Base-by-base conservation (phyloP, 1,139 yeast species). In the Kluyveromyces sp. region DNA sequence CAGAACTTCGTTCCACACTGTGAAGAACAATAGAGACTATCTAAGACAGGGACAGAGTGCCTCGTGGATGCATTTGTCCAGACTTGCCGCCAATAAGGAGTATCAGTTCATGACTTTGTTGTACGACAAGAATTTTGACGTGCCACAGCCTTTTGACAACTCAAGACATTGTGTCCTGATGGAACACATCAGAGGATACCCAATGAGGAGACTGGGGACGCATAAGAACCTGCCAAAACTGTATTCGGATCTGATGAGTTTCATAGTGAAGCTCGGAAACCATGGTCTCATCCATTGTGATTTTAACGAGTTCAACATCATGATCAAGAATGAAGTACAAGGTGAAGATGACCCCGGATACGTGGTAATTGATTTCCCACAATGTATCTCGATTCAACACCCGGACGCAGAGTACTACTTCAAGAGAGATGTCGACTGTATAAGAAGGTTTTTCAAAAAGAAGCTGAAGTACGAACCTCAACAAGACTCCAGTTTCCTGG, bases 291-390 rank as follows among this genome's bases (percentile, higher is more conserved):
- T 92, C 47, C 99, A 92, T 66, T 89, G 98, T 72, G 99, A 92
- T 70, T 92, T 83, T 65, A 92, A 92, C 64, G 99, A 92, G 64
- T 92, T 92, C 66, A 92, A 92, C 63, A 88, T 92, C 53, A 85
- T 92, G 73, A 83, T 94, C 36, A 72, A 85, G 43, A 80, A 82
- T 51, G 69, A 74, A 37, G 75, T 75, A 36, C 77, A 74, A 8
- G 74, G 72, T 33, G 71, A 64, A 36, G 74, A 74, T 42, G 83
- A 78, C 46, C 67, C 64, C 41, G 85, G 80, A 37, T 86, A 88
- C 54, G 83, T 88, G 19, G 95, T 92, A 20, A 92, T 92, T 55
- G 99, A 92, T 73, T 92, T 92, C 71, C 99, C 99, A 3, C 99
- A 92, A 66, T 89, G 96, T 78, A 85, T 92, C 18, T 86, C 96